Conservation (phyloP, 176 grass and related monocot genomes). For the Thalia dealbata region DNA sequence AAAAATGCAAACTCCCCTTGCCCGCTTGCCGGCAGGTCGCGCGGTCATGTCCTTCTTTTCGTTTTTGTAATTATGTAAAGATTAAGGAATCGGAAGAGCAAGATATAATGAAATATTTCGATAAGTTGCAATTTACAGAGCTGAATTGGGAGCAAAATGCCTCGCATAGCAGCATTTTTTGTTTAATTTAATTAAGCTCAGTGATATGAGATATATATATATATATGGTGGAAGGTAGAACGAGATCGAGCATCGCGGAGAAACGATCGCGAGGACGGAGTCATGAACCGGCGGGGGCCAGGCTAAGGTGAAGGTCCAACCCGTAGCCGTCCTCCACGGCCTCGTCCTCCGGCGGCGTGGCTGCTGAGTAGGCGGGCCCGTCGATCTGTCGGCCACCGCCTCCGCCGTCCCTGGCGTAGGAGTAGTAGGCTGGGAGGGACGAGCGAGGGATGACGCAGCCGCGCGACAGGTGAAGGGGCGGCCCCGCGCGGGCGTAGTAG, state of each 20-base stretch:
- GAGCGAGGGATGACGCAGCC: neutral
- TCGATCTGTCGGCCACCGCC: neutral
- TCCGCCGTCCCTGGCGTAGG: neutral
- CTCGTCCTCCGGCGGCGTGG: neutral
- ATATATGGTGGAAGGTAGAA: neutral
- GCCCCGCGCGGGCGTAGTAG: neutral
- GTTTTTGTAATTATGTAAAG: no score
- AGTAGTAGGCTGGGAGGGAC: neutral
- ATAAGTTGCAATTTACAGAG: neutral
- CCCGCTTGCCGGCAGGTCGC: no score
- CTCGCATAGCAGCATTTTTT: neutral
- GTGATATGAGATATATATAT: no score
- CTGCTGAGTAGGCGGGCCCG: neutral
- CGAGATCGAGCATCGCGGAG: neutral
- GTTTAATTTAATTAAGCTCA: neutral
- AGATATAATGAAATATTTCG: neutral
- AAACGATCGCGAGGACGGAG: neutral
- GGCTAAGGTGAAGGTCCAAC: slow-evolving; percentile 2
- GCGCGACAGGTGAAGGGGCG: neutral
- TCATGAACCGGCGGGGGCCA: neutral
- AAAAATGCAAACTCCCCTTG: no score
- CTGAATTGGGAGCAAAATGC: neutral
- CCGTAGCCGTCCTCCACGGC: neutral
- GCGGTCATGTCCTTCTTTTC: no score
- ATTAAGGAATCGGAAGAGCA: neutral